Base-by-base conservation (phyloP, 257 asterid genomes). In the Plantago ovata region DNA sequence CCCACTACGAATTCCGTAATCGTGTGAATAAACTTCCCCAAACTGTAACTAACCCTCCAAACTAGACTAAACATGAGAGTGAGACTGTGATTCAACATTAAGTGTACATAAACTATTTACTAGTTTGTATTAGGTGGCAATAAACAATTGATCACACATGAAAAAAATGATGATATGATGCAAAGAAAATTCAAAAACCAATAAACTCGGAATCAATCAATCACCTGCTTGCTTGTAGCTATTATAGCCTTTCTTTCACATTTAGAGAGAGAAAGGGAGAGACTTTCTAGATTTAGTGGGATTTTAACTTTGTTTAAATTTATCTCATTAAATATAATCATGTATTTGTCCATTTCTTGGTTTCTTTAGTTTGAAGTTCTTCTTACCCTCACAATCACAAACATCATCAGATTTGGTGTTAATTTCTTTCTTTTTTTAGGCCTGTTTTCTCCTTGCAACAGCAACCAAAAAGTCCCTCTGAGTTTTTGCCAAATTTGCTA, bases 401-500 rank as follows among this genome's bases (percentile, higher is more conserved):
- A 67, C 62, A 68, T 58, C 22, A 28, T 13, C 63, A 60, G 62
- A 28, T 28, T 28, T 28, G 36, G 36, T 28, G 70, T 70, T 61
- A 64, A 77, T 67, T 61, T 59, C 73, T 71, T 72, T 86, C 85
- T 80, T n/a, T 74, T 72, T 75, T 58, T 58, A 67, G 82, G 76
- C 81, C 68, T 63, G 38, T 61, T 68, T 68, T n/a, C 67, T 60
- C 68, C 56, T 20, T 45, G 8, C 49, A 53, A 61, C 62, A 66
- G 72, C 77, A 72, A 55, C 75, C 70, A 61, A 73, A 28, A 73
- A 77, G 77, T 38, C 69, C 67, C 28, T 66, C 80, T 70, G 74
- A 28, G 33, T 52, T 65, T 75, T 82, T 81, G 65, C 86, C 85
- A 82, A 56, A 66, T 87, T 77, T 78, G 94, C n/a, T 75, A 66